Evolutionary conservation across 164 flowering plant genomes (phyloP).

Genomic region (Malania oleifera): DNA sequence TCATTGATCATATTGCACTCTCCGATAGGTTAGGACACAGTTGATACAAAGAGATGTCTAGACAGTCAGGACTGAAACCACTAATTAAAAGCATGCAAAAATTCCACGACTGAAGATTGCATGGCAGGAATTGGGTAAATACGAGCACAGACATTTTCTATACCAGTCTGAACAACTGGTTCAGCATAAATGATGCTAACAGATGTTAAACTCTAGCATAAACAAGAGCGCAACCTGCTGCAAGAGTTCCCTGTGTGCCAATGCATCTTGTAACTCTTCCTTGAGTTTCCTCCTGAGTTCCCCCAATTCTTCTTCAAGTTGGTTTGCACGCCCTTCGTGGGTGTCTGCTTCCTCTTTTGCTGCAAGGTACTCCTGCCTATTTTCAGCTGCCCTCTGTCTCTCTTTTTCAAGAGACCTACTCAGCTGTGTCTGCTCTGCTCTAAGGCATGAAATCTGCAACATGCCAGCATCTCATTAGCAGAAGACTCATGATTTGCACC

Average conservation of each 20-base stretch:
- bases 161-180: neutral
- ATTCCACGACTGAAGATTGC: too few relatives aligned
- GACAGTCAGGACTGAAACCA: too few relatives aligned
- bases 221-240: slow-evolving; percentile 55
- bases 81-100: too few relatives aligned
- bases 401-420: slow-evolving; percentile 92
- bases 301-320: slow-evolving; percentile 80
- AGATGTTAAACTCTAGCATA: neutral
- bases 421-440: slow-evolving; percentile 92
- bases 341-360: slow-evolving; percentile 96
- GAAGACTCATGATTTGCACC: slow-evolving; percentile 19
- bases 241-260: slow-evolving; percentile 59
- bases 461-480: slow-evolving; percentile 10
- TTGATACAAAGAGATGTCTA: too few relatives aligned
- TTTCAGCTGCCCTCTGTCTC: slow-evolving; percentile 96
- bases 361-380: slow-evolving; percentile 91
- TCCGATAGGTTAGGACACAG: too few relatives aligned
- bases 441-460: slow-evolving; percentile 84
- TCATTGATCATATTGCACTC: too few relatives aligned
- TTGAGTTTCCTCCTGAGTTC: slow-evolving; percentile 78
- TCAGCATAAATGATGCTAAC: neutral
- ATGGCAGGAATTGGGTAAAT: too few relatives aligned
- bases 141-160: too few relatives aligned
- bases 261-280: slow-evolving; percentile 69
- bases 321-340: slow-evolving; percentile 79